phyloP scores from a whole-genome alignment of 805 yeast species.

The Suhomyces vadensis region DNA sequence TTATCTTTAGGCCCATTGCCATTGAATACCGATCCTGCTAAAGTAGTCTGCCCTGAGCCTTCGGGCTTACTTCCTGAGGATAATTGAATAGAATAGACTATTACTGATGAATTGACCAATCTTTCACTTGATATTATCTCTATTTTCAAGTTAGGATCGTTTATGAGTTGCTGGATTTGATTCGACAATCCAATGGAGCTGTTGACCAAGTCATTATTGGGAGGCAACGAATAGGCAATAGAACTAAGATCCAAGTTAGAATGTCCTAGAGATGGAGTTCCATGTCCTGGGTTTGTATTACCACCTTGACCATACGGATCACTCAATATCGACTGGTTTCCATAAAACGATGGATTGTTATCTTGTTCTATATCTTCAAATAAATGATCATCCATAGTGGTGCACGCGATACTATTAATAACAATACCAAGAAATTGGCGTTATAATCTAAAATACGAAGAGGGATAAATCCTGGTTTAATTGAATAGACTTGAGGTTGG shows the following conservation, averaged over 20 bases:
- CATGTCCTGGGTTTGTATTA: neutral
- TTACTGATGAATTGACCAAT: constrained; percentile 35
- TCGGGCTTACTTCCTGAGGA: constrained; percentile 11
- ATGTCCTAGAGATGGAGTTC: neutral
- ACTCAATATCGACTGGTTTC: constrained; percentile 29
- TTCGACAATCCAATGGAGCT: constrained; percentile 33
- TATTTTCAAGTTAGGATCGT: constrained; percentile 27
- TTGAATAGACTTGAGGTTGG: too few species aligned
- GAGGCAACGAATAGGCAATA: constrained; percentile 2
- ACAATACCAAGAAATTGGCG: too few species aligned
- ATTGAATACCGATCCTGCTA: neutral
- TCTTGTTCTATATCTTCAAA: constrained; percentile 47
- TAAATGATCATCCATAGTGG: constrained; percentile 15
- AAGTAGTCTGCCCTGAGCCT: constrained; percentile 6
- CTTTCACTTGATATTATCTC: constrained; percentile 38
- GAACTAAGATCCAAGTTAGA: constrained; percentile 1
- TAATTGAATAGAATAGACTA: constrained; percentile 40
- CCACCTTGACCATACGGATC: constrained; percentile 25
- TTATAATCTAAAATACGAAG: too few species aligned
- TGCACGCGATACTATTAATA: too few species aligned
- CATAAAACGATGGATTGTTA: constrained; percentile 46
- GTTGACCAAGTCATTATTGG: constrained; percentile 25
- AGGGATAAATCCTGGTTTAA: too few species aligned
- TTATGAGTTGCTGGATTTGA: constrained; percentile 29
- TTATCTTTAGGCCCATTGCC: constrained; percentile 1